Conservation (phyloP, 2,329 filamentous ascomycete species). For the Capronia epimyces region DNA sequence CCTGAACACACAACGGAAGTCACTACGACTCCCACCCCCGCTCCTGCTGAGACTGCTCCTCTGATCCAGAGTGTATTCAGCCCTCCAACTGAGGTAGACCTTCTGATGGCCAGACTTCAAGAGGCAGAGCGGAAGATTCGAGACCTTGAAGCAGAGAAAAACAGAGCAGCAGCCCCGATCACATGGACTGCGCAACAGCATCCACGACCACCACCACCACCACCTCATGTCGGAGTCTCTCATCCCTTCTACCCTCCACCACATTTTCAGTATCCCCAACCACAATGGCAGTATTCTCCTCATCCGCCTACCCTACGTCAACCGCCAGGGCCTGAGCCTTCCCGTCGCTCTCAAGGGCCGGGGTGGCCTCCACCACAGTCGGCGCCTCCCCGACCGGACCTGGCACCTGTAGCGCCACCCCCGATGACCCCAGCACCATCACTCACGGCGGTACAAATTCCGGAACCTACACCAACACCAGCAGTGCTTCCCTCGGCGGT, state of each 20-base stretch:
- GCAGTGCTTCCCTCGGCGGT: not conserved
- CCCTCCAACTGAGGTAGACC: constrained; percentile 16
- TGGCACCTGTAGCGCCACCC: not conserved
- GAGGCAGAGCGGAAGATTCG: constrained; percentile 22
- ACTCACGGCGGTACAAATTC: no score
- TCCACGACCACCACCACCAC: constrained; percentile 2
- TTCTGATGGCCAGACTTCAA: constrained; percentile 15
- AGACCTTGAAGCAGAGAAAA: constrained; percentile 22
- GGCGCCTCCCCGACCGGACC: not conserved
- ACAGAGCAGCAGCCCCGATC: constrained; percentile 4
- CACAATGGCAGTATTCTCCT: constrained; percentile 8
- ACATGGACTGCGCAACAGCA: constrained; percentile 5
- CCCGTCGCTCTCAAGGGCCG: not conserved
- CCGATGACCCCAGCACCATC: not conserved
- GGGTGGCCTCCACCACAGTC: not conserved
- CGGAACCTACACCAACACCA: not conserved
- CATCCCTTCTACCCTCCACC: constrained; percentile 4
- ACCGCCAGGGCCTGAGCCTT: not conserved
- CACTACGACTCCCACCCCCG: not conserved
- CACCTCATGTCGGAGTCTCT: not conserved
- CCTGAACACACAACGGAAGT: not conserved
- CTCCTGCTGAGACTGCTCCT: not conserved
- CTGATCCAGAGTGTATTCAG: not conserved
- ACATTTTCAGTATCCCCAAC: not conserved
- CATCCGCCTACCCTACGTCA: not conserved